A percentile compares a stretch with the other conserved stretches of the same genome.
phyloP scores from a whole-genome alignment of 345 rosid genomes.

The Populus tremula region DNA sequence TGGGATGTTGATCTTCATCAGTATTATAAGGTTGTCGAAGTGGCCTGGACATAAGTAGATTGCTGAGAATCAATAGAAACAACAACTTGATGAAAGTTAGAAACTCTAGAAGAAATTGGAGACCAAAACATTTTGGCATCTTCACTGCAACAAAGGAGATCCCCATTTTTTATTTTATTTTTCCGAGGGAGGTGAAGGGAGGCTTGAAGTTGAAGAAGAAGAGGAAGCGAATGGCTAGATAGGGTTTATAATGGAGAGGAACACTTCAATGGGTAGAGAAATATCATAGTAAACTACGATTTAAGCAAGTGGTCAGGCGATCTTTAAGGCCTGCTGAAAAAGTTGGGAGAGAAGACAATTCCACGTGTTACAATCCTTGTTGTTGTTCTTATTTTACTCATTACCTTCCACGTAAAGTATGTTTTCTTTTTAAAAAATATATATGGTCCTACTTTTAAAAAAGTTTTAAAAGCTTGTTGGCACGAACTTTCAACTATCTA shows the following conservation, averaged over 20 bases:
- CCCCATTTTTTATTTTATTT: background rate
- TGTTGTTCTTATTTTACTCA: too few relatives aligned
- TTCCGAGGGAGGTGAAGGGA: background rate
- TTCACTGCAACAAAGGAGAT: conserved; percentile 16
- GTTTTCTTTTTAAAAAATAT: too few relatives aligned
- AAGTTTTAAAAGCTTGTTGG: too few relatives aligned
- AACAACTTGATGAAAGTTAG: conserved; percentile 17
- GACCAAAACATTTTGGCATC: conserved; percentile 18
- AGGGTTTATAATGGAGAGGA: background rate
- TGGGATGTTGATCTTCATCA: background rate
- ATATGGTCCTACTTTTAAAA: too few relatives aligned
- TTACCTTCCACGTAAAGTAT: too few relatives aligned
- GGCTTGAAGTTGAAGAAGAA: background rate
- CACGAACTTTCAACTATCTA: too few relatives aligned
- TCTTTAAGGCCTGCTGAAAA: too few relatives aligned
- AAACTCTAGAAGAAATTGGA: conserved; percentile 18
- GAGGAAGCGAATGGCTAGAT: background rate
- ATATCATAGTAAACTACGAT: background rate
- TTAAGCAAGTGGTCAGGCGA: background rate
- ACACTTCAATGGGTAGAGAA: background rate
- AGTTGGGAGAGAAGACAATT: too few relatives aligned
- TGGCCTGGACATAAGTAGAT: conserved; percentile 31
- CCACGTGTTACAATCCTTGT: too few relatives aligned
- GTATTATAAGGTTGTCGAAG: background rate
- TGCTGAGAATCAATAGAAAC: conserved; percentile 12